These are phyloP conservation scores for Candida qinlingensis DNA, from an alignment of 805 yeast species.

Conservation along the genomic window DNA sequence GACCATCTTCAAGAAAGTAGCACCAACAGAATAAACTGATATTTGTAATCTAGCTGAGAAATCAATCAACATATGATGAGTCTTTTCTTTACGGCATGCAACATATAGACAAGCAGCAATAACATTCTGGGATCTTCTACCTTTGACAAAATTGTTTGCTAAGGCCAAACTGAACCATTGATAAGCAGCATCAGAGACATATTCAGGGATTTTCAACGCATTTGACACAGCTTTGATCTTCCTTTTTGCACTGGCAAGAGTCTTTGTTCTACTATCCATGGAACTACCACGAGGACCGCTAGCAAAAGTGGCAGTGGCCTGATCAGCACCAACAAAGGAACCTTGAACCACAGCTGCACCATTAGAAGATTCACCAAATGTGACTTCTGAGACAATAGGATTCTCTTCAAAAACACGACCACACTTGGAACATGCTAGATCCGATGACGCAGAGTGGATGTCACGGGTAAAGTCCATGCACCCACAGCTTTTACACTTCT, in stretches of 20 bases:
- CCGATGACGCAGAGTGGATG: slow-evolving; percentile 58
- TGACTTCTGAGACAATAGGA: slow-evolving; percentile 92
- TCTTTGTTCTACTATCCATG: slow-evolving; percentile 83
- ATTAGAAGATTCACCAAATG: slow-evolving; percentile 83
- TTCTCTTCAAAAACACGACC: slow-evolving; percentile 88
- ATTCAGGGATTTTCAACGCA: slow-evolving; percentile 75
- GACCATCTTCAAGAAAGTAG: slow-evolving; percentile 92
- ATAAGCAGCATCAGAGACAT: slow-evolving; percentile 78
- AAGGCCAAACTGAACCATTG: slow-evolving; percentile 89
- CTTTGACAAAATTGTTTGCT: slow-evolving; percentile 87
- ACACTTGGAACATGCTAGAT: slow-evolving; percentile 74
- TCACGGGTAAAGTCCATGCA: slow-evolving; percentile 48
- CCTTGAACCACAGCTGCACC: slow-evolving; percentile 98
- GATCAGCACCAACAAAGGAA: slow-evolving; percentile 85
- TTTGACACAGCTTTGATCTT: slow-evolving; percentile 76
- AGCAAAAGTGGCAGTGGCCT: slow-evolving; percentile 60
- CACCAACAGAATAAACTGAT: slow-evolving; percentile 91
- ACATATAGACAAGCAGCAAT: slow-evolving; percentile 91
- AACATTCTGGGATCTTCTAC: slow-evolving; percentile 93
- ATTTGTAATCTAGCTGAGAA: slow-evolving; percentile 86
- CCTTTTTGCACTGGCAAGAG: slow-evolving; percentile 76
- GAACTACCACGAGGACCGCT: slow-evolving; percentile 68
- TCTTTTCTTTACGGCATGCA: slow-evolving; percentile 86
- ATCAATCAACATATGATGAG: slow-evolving; percentile 94
- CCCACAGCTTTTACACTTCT: slow-evolving; percentile 45